Evolutionary conservation across 805 yeast species (phyloP).

Genomic region (Clavispora phyllophila): DNA sequence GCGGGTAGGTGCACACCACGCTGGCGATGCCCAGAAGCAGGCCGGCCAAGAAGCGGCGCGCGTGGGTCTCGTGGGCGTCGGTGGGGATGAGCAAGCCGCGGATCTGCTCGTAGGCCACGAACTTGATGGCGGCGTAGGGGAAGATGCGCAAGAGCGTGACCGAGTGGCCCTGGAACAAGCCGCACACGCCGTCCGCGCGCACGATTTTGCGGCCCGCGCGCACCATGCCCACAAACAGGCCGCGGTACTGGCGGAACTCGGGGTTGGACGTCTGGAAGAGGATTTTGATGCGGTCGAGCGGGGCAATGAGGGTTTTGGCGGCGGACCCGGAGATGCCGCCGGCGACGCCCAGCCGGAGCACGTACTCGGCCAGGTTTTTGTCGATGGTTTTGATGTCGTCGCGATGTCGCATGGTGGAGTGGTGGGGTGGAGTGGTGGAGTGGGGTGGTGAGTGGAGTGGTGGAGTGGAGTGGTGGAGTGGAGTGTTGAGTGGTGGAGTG

Average conservation of each 20-base stretch:
- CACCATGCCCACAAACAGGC: constrained; percentile 71
- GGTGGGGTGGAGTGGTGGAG: background rate
- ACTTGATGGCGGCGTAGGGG: constrained; percentile 96
- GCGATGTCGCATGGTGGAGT: background rate
- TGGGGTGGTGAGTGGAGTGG: background rate
- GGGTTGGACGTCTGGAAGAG: constrained; percentile 94
- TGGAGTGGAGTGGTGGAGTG: background rate
- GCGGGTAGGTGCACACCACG: constrained; percentile 86
- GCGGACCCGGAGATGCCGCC: constrained; percentile 96
- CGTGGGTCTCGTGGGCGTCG: constrained; percentile 69
- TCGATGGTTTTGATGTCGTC: constrained; percentile 40
- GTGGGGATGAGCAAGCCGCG: constrained; percentile 74
- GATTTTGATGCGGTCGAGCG: constrained; percentile 90
- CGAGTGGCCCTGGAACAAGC: constrained; percentile 93
- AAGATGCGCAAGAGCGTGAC: constrained; percentile 87
- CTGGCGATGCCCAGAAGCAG: constrained; percentile 84
- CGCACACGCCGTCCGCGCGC: constrained; percentile 63
- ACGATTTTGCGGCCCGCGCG: constrained; percentile 68
- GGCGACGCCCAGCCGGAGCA: constrained; percentile 79
- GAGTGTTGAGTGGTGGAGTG: background rate
- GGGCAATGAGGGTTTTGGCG: constrained; percentile 95
- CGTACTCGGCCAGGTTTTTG: constrained; percentile 72
- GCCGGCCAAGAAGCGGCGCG: constrained; percentile 80
- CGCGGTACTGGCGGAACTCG: constrained; percentile 73
- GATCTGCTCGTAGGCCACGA: constrained; percentile 93